A percentile compares a stretch with the other conserved stretches of the same genome.
Evolutionary conservation across 2,329 filamentous ascomycete genomes (phyloP).

Genomic region (Colletotrichum plurivorum): DNA sequence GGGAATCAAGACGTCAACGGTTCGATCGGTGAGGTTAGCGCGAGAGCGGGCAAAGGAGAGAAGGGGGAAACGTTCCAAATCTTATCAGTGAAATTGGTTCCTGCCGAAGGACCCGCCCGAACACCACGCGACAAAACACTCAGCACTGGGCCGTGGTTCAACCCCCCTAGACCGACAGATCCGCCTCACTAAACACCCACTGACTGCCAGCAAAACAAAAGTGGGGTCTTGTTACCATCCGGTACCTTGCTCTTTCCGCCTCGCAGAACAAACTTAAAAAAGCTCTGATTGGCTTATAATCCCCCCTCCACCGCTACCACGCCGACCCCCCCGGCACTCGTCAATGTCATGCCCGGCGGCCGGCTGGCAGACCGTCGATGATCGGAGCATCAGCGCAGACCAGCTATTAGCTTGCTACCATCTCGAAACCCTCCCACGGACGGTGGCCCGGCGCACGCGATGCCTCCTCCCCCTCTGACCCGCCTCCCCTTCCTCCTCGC

Average conservation of each 20-base stretch:
- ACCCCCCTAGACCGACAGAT: conserved; percentile 26
- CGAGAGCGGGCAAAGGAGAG: not conserved
- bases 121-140: conserved; percentile 17
- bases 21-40: not conserved
- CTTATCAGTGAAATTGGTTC: conserved; percentile 36
- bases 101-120: not conserved
- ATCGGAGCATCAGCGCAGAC: not conserved
- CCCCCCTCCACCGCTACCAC: too few species aligned
- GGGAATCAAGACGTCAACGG: too few species aligned
- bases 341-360: conserved; percentile 1
- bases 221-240: conserved; percentile 8
- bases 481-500: conserved; percentile 12
- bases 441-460: conserved; percentile 36
- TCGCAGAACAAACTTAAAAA: not conserved
- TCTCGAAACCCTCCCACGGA: conserved; percentile 36
- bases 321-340: not conserved
- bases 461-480: conserved; percentile 25
- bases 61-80: conserved; percentile 16
- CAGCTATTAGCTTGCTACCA: not conserved
- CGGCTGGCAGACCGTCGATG: not conserved
- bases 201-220: conserved; percentile 34
- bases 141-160: conserved; percentile 4
- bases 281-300: conserved; percentile 12
- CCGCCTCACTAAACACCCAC: conserved; percentile 22
- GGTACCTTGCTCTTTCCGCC: not conserved